Evolutionary conservation across 2,329 filamentous ascomycete genomes (phyloP), one percentile per base, ranked within the genome.

Genomic region (Cladobotryum mycophilum): DNA sequence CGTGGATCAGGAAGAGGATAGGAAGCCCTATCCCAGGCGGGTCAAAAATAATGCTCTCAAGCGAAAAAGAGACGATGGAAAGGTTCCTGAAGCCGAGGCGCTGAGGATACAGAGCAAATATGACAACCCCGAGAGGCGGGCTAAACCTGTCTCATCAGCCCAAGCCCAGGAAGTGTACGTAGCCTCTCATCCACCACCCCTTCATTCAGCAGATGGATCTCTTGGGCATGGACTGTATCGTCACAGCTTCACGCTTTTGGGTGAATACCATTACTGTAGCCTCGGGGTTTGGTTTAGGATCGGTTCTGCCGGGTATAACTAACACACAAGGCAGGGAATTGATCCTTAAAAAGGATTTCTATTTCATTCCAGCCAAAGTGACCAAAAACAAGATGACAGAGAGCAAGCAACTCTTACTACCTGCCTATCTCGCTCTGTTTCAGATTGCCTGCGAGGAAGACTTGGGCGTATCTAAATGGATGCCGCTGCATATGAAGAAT

Each of bases 1-100:
- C 13, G 55, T 77, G 12, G 70, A 74, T 45, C 58, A 65, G 4
- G 55, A 63, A 25, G 74, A 76, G 3, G 60, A 57, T 0, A 72
- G 70, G 9, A 43, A 56, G 3, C 20, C 58, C 0, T 78, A 78
- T 44, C 70, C 69, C 3, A 65, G 57, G 45, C 58, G 53, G 11
- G 42, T 56, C 4, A 56, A 37, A 14, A 46, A 52, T 11, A 59
- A 53, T 8, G 49, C 48, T 2, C 57, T 58, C 22, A 79, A 79
- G 58, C 64, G 75, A 12, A 78, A 78, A 57, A 65, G 70, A 14
- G 53, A 59, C 3, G 58, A 55, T 1, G 59, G 56, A 1, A 55
- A 56, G 2, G 46, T 50, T 0, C 47, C 60, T 9, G 49, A 52
- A 3, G 53, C 56, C n/a, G 43, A 53, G 3, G 51, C 43, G 36